Percentiles rank a stretch among this genome's conserved stretches.
Evolutionary conservation across 345 rosid species (phyloP).

Genomic region (Populus simonii): DNA sequence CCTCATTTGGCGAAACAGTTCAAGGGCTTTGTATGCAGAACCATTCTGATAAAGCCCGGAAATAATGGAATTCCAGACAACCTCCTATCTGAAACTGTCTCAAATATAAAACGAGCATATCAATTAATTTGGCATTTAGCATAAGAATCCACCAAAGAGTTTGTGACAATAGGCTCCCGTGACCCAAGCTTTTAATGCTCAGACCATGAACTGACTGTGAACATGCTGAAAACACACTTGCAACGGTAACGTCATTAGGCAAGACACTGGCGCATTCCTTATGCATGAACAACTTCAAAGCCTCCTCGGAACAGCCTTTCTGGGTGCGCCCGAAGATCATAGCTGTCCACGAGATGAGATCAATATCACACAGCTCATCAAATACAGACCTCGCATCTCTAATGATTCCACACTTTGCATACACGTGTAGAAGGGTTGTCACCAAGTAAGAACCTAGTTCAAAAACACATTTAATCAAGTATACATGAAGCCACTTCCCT

Average conservation of each 20-base stretch:
- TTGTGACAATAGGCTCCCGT: slow-evolving; percentile 7
- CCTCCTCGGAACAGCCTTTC: slow-evolving; percentile 10
- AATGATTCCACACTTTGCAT: slow-evolving; percentile 23
- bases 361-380: slow-evolving; percentile 20
- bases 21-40: slow-evolving; percentile 40
- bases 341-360: slow-evolving; percentile 28
- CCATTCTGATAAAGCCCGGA: slow-evolving; percentile 46
- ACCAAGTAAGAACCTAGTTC: slow-evolving; percentile 30
- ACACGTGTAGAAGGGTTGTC: slow-evolving; percentile 37
- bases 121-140: slow-evolving; percentile 42
- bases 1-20: slow-evolving; percentile 52
- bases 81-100: slow-evolving; percentile 34
- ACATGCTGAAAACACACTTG: slow-evolving; percentile 25
- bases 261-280: slow-evolving; percentile 13
- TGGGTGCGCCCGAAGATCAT: slow-evolving; percentile 28
- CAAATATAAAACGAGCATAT: slow-evolving; percentile 37
- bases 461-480: slow-evolving; percentile 32
- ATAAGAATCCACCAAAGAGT: slow-evolving; percentile 43
- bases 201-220: slow-evolving; percentile 23
- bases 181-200: slow-evolving; percentile 20
- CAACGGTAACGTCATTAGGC: slow-evolving; percentile 20
- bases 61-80: slow-evolving; percentile 54
- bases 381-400: slow-evolving; percentile 23
- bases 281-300: slow-evolving; percentile 19
- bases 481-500: slow-evolving; percentile 46